Conservation (phyloP, 1,284 basidiomycete genomes). For the Rhodotorula sp. region DNA sequence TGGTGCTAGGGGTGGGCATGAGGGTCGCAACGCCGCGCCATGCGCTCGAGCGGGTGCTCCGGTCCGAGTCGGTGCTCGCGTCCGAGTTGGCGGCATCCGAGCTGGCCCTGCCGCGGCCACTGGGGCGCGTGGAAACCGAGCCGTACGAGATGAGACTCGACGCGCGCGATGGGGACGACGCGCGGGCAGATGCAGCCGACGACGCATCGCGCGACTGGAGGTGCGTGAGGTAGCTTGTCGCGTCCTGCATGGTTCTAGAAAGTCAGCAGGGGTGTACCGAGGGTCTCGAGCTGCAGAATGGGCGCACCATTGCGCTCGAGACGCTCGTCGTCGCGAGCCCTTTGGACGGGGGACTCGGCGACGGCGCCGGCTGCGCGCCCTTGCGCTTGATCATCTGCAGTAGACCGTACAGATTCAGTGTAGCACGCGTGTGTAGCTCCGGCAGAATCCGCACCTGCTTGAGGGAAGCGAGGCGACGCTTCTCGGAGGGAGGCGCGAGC, state of each 20-base stretch:
- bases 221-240: constrained; percentile 30
- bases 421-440: too few relatives aligned
- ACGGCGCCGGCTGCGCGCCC: background rate
- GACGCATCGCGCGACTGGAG: constrained; percentile 23
- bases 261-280: background rate
- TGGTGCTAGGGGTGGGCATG: constrained; percentile 37
- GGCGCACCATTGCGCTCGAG: constrained; percentile 15
- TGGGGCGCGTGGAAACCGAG: constrained; percentile 1
- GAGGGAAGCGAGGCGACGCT: constrained; percentile 1
- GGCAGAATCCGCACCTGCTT: background rate
- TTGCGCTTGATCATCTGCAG: constrained; percentile 26
- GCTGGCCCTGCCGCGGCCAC: background rate
- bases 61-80: constrained; percentile 14
- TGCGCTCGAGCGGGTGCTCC: constrained; percentile 17
- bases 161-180: constrained; percentile 15
- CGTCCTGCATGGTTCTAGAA: constrained; percentile 24
- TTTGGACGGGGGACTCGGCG: constrained; percentile 20
- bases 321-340: constrained; percentile 24
- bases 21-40: constrained; percentile 36
- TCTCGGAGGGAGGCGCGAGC: background rate
- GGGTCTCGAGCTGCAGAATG: background rate
- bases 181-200: constrained; percentile 4
- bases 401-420: background rate
- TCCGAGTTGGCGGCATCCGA: constrained; percentile 28
- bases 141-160: constrained; percentile 41